Evolutionary conservation across 2,329 filamentous ascomycete genomes (phyloP), one percentile per base, ranked within the genome.

Genomic region (Diaporthe vaccinii): DNA sequence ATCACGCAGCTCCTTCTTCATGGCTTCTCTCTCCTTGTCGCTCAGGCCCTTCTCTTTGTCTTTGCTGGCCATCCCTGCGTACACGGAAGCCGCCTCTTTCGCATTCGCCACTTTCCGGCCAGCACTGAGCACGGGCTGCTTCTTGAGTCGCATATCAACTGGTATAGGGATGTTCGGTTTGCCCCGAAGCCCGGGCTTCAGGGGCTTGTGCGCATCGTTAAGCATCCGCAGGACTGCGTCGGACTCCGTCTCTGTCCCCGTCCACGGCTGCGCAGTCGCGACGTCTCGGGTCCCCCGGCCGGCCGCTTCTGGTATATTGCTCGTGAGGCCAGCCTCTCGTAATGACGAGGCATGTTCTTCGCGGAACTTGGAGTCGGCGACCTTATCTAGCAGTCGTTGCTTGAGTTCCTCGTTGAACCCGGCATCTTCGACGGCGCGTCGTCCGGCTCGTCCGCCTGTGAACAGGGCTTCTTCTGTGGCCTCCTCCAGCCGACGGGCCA

Each of bases 161-260:
- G 87, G 84, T 12, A 86, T 83, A 0, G 87, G 85, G 1, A 85
- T 83, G 59, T 85, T 85, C 20, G 85, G 82, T 34, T 86, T 86
- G 2, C 87, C 87, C 49, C 90, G 85, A 4, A 89, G 79, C 0
- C 83, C 85, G 5, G 86, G 86, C 20, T 82, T 84, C 67, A 97
- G 85, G 0, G 93, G 94, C 80, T 95, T 95, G 76, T 91, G 91
- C 36, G 94, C 90, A 81, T 98, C 95, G 74, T 94, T 90, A 15
- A 97, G 84, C 94, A 98, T 98, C 44, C 97, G 92, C 67, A 98
- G 85, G 31, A 95, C 92, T 0, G 93, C 89, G 82, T 98, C 95
- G 79, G 93, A 90, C 1, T 93, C 85, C 7, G 86, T 87, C 84
- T 98, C 97, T 17, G 89, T 87, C 3, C 96, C 97, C 0, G 90